phyloP scores from a whole-genome alignment of 1,139 yeast genomes.

The Suhomyces bribrorum region DNA sequence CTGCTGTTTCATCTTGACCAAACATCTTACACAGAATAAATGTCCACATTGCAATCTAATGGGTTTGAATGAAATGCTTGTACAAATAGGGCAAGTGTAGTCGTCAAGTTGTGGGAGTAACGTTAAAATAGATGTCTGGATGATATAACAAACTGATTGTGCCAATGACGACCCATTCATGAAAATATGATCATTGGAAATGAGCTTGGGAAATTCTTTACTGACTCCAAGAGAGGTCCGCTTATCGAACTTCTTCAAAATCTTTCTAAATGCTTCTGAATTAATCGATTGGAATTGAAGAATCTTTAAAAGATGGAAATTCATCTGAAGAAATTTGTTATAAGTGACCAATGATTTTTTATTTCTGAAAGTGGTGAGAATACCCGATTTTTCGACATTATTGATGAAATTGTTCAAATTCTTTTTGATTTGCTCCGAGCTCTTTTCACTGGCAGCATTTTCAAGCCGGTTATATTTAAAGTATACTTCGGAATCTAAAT shows the following conservation, averaged over 20 bases:
- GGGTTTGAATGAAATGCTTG: conserved; percentile 70
- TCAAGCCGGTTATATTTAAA: conserved; percentile 54
- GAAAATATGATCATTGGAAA: conserved; percentile 48
- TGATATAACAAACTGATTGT: conserved; percentile 54
- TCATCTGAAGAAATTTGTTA: conserved; percentile 52
- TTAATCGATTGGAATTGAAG: conserved; percentile 65
- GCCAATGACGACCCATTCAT: conserved; percentile 53
- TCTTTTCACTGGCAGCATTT: conserved; percentile 42
- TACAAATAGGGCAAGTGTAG: conserved; percentile 72
- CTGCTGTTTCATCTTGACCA: conserved; percentile 64
- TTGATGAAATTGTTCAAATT: conserved; percentile 45
- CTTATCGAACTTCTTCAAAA: conserved; percentile 73
- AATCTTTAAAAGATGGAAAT: conserved; percentile 56
- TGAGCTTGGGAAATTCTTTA: conserved; percentile 45
- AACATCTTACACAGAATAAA: conserved; percentile 69
- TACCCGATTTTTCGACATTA: conserved; percentile 43
- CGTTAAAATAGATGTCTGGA: conserved; percentile 54
- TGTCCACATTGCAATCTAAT: conserved; percentile 64
- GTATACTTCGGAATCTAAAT: conserved; percentile 67
- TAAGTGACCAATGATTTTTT: conserved; percentile 51
- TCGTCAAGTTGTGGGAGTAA: conserved; percentile 74
- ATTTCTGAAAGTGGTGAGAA: conserved; percentile 48
- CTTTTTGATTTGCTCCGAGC: conserved; percentile 38
- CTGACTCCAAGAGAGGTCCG: conserved; percentile 61
- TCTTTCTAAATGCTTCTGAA: conserved; percentile 63